phyloP scores from a whole-genome alignment of 495 filamentous ascomycete genomes.

The Daldinia caldariorum region DNA sequence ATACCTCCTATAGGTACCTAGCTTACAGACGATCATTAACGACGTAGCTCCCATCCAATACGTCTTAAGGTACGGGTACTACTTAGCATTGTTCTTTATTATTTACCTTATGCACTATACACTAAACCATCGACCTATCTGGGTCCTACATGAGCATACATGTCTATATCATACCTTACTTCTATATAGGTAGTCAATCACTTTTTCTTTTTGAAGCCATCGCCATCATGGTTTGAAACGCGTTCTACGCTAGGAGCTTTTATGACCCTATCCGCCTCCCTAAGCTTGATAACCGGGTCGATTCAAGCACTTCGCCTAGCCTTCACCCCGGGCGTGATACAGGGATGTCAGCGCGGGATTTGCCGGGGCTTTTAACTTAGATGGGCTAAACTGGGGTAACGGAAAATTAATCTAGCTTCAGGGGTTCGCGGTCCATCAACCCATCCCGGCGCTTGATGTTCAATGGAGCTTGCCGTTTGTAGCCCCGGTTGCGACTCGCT shows the following conservation, averaged over 20 bases:
- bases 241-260: slow-evolving; percentile 5
- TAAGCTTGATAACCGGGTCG: slow-evolving; percentile 26
- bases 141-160: not conserved
- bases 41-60: slow-evolving; percentile 15
- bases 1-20: not conserved
- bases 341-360: slow-evolving; percentile 35
- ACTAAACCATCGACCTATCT: not conserved
- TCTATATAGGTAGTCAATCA: not conserved
- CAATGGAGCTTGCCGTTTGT: slow-evolving; percentile 38
- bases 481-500: slow-evolving; percentile 35
- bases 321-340: slow-evolving; percentile 16
- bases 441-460: slow-evolving; percentile 27
- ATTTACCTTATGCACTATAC: slow-evolving; percentile 32
- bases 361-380: slow-evolving; percentile 28
- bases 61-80: slow-evolving; percentile 10
- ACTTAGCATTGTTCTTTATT: slow-evolving; percentile 10
- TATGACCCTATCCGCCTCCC: not conserved
- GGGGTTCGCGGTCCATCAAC: slow-evolving; percentile 35
- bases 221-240: slow-evolving; percentile 10
- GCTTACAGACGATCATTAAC: slow-evolving; percentile 37
- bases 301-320: slow-evolving; percentile 36
- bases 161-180: slow-evolving; percentile 9
- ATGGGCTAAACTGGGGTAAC: slow-evolving; percentile 29
- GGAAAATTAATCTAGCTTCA: slow-evolving; percentile 36
- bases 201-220: slow-evolving; percentile 1